Evolutionary conservation across 306 rosid genomes (phyloP).

Genomic region (Clitoria ternatea): DNA sequence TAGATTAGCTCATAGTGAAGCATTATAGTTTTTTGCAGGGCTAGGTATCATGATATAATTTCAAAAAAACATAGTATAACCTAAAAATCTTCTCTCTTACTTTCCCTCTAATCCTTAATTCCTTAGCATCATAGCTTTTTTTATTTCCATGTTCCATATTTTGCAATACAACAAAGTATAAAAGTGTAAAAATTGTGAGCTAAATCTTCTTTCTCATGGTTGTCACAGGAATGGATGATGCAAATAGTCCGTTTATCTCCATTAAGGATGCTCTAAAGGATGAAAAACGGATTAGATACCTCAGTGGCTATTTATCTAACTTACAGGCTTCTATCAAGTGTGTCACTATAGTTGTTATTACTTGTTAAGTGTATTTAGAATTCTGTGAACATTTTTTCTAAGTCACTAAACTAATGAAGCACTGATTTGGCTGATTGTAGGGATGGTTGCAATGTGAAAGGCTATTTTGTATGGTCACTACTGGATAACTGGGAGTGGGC

Average conservation of each 20-base stretch:
- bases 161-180: neutral
- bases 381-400: neutral
- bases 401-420: constrained; percentile 7
- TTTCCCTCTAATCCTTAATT: neutral
- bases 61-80: neutral
- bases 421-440: constrained; percentile 38
- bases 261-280: constrained; percentile 69
- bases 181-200: neutral
- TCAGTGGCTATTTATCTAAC: constrained; percentile 58
- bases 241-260: constrained; percentile 45
- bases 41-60: neutral
- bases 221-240: constrained; percentile 88
- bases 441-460: constrained; percentile 94
- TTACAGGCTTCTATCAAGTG: constrained; percentile 55
- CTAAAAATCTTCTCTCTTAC: neutral
- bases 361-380: neutral
- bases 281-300: constrained; percentile 72
- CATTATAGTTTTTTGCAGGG: neutral
- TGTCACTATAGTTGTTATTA: neutral
- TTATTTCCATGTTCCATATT: neutral
- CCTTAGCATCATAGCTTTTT: neutral
- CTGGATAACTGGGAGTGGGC: constrained; percentile 97
- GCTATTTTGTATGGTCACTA: constrained; percentile 90
- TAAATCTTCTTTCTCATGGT: constrained; percentile 8
- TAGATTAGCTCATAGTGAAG: neutral